Conservation (phyloP, 345 rosid genomes). For the Arabis hirsuta region DNA sequence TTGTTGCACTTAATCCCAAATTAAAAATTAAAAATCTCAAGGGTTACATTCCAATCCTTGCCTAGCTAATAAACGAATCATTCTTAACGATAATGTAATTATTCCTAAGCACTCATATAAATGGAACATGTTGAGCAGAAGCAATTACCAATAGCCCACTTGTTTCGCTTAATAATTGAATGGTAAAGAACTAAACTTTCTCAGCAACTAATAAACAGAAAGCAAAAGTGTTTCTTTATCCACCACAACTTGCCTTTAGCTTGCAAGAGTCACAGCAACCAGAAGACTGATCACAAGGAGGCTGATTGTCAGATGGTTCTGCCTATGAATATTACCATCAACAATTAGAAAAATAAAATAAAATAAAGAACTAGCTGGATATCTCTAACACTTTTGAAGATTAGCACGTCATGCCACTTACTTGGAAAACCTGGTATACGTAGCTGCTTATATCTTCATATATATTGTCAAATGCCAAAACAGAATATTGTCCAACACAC, state of each 20-base stretch:
- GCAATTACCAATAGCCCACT: constrained; percentile 21
- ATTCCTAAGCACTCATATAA: constrained; percentile 19
- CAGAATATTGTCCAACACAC: constrained; percentile 72
- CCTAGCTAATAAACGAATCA: constrained; percentile 16
- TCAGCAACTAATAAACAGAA: constrained; percentile 24
- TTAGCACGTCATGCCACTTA: constrained; percentile 49
- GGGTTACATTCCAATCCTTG: constrained; percentile 17
- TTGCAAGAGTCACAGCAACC: constrained; percentile 58
- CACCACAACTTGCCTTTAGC: constrained; percentile 61
- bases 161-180: constrained; percentile 20
- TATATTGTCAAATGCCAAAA: constrained; percentile 58
- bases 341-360: constrained; percentile 29
- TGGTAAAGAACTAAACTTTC: constrained; percentile 18
- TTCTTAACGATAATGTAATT: constrained; percentile 29
- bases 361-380: constrained; percentile 15
- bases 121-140: constrained; percentile 20
- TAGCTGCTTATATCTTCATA: constrained; percentile 60
- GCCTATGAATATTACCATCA: constrained; percentile 51
- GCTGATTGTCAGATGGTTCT: constrained; percentile 46
- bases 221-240: constrained; percentile 23
- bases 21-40: constrained; percentile 7
- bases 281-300: constrained; percentile 48
- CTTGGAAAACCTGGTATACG: constrained; percentile 58
- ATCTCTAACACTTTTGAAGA: constrained; percentile 26
- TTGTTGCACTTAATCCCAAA: constrained; percentile 17